Evolutionary conservation across 2,329 filamentous ascomycete species (phyloP).

Genomic region (Penicillium freii): DNA sequence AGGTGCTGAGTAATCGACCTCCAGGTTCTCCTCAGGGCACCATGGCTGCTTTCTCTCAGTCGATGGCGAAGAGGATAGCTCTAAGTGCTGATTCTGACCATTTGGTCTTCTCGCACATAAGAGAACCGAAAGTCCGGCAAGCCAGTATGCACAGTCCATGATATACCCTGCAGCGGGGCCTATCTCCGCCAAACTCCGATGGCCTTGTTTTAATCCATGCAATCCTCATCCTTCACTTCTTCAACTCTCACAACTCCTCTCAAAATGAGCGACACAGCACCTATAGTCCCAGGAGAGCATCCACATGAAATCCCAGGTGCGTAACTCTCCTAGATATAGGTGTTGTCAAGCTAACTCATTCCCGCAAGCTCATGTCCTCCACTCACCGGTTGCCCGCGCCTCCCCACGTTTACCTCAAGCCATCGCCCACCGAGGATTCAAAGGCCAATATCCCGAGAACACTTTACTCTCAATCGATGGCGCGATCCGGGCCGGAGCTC

Average conservation of each 20-base stretch:
- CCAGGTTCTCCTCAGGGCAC: neutral
- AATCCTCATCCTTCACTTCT: constrained; percentile 7
- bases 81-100: neutral
- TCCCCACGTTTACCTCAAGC: constrained; percentile 31
- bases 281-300: neutral
- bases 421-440: constrained; percentile 52
- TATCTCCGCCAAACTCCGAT: constrained; percentile 22
- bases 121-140: neutral
- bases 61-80: neutral
- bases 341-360: constrained; percentile 2
- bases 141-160: neutral
- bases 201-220: neutral
- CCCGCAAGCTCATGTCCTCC: constrained; percentile 16
- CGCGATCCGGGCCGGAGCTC: constrained; percentile 69
- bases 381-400: constrained; percentile 4
- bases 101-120: neutral
- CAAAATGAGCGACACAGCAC: constrained; percentile 8
- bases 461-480: constrained; percentile 74
- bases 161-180: neutral
- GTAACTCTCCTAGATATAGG: neutral
- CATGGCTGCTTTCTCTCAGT: neutral
- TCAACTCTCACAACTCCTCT: neutral
- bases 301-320: constrained; percentile 10
- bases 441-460: constrained; percentile 78
- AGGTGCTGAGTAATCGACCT: constrained; percentile 4